These are phyloP conservation scores for Penicillium flavigenum DNA, from an alignment of 495 filamentous ascomycete species.

Conservation along the genomic window DNA sequence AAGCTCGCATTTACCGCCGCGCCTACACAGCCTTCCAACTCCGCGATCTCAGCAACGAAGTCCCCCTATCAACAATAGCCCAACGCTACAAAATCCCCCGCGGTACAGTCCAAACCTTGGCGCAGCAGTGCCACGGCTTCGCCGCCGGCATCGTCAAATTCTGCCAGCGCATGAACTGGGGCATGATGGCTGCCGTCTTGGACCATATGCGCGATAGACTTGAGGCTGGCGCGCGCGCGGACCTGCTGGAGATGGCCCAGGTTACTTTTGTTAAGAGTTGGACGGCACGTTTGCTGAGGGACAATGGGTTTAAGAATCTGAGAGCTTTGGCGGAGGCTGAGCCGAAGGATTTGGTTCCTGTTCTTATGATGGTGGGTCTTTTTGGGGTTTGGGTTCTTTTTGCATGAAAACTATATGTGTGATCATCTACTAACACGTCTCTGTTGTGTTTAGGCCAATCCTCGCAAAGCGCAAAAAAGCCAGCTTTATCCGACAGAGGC, in stretches of 20 bases:
- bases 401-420: not conserved
- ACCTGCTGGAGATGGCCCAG: slow-evolving; percentile 70
- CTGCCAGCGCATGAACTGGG: slow-evolving; percentile 73
- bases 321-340: slow-evolving; percentile 66
- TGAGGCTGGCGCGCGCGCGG: slow-evolving; percentile 70
- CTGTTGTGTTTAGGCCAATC: slow-evolving; percentile 30
- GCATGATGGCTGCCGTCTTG: slow-evolving; percentile 68
- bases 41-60: slow-evolving; percentile 77
- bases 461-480: slow-evolving; percentile 58
- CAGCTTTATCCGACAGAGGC: slow-evolving; percentile 59
- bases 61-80: slow-evolving; percentile 68
- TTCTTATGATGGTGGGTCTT: slow-evolving; percentile 61
- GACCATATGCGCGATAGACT: slow-evolving; percentile 77
- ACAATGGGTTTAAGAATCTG: slow-evolving; percentile 71
- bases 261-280: slow-evolving; percentile 77
- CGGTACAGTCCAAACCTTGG: slow-evolving; percentile 69
- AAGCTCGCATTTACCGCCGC: slow-evolving; percentile 65
- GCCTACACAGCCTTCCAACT: slow-evolving; percentile 81
- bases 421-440: not conserved
- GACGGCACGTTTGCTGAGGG: slow-evolving; percentile 73
- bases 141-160: slow-evolving; percentile 76
- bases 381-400: not conserved
- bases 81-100: slow-evolving; percentile 67
- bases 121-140: slow-evolving; percentile 76
- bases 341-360: slow-evolving; percentile 63